Evolutionary conservation across 495 filamentous ascomycete genomes (phyloP).

Genomic region (Penicillium ucsense): DNA sequence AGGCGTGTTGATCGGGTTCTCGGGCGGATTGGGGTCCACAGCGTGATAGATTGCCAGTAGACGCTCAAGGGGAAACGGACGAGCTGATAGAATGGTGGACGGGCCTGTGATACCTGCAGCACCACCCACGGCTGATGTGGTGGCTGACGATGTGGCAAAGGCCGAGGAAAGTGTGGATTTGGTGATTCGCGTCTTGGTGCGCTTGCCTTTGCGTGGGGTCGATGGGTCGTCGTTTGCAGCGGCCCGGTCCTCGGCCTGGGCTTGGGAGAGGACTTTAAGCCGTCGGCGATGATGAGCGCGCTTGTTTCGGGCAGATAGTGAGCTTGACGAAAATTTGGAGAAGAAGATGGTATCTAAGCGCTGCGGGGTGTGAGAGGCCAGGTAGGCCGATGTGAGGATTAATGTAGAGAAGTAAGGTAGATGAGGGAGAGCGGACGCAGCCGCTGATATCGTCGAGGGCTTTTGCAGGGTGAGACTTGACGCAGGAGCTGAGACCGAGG

Average conservation of each 20-base stretch:
- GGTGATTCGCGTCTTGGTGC: conserved; percentile 34
- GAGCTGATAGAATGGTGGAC: conserved; percentile 62
- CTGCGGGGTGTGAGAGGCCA: conserved; percentile 81
- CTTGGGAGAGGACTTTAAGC: conserved; percentile 35
- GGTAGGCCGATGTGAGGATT: conserved; percentile 78
- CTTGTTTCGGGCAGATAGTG: conserved; percentile 36
- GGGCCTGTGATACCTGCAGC: conserved; percentile 45
- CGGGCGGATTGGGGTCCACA: conserved; percentile 56
- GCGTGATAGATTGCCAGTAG: conserved; percentile 80
- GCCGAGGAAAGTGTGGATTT: conserved; percentile 38
- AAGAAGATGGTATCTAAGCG: conserved; percentile 73
- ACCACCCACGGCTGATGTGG: conserved; percentile 27
- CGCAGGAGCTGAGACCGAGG: not conserved
- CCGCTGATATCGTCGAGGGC: conserved; percentile 18
- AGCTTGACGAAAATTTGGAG: conserved; percentile 62
- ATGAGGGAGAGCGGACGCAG: conserved; percentile 30
- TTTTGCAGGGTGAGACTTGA: conserved; percentile 13
- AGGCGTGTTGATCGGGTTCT: conserved; percentile 37
- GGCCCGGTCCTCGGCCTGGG: conserved; percentile 28
- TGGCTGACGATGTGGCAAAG: conserved; percentile 32
- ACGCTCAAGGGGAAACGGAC: conserved; percentile 79
- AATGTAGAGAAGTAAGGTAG: conserved; percentile 75
- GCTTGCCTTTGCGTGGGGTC: conserved; percentile 27
- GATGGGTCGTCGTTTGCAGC: conserved; percentile 19
- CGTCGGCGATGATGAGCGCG: conserved; percentile 49